Conservation (phyloP, 1,139 yeast genomes). For the Blastobotrys ciferrii region DNA sequence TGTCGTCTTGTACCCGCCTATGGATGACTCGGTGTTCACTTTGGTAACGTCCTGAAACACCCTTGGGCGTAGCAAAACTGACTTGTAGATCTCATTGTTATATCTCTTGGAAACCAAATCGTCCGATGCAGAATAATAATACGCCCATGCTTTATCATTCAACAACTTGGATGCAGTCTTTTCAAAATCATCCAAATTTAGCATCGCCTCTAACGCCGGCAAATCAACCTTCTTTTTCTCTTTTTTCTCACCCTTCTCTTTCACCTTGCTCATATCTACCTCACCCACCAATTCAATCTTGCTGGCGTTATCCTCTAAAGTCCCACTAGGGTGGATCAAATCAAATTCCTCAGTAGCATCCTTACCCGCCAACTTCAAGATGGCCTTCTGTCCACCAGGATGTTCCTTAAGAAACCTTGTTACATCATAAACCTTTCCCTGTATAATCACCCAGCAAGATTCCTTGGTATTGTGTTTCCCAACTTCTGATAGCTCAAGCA, state of each 20-base stretch:
- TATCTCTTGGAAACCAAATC: conserved; percentile 51
- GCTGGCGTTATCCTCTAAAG: conserved; percentile 54
- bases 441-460: conserved; percentile 87
- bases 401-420: conserved; percentile 76
- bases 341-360: conserved; percentile 87
- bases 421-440: conserved; percentile 80
- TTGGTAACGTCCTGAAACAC: conserved; percentile 48
- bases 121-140: conserved; percentile 54
- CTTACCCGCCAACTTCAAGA: conserved; percentile 77
- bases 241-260: not conserved
- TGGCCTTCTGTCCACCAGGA: conserved; percentile 84
- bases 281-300: conserved; percentile 48
- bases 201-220: conserved; percentile 48
- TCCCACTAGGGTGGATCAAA: conserved; percentile 84
- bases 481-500: conserved; percentile 42
- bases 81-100: conserved; percentile 48
- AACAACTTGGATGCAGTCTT: conserved; percentile 49
- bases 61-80: conserved; percentile 47
- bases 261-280: conserved; percentile 24
- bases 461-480: conserved; percentile 58
- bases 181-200: conserved; percentile 53
- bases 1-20: conserved; percentile 49
- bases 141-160: conserved; percentile 55
- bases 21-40: conserved; percentile 38
- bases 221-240: not conserved